A percentile compares a stretch with the other conserved stretches of the same genome.
These are phyloP conservation scores for Chytriomyces sp. DNA, from an alignment of 192 early-diverging fungal species.

Conservation along the genomic window DNA sequence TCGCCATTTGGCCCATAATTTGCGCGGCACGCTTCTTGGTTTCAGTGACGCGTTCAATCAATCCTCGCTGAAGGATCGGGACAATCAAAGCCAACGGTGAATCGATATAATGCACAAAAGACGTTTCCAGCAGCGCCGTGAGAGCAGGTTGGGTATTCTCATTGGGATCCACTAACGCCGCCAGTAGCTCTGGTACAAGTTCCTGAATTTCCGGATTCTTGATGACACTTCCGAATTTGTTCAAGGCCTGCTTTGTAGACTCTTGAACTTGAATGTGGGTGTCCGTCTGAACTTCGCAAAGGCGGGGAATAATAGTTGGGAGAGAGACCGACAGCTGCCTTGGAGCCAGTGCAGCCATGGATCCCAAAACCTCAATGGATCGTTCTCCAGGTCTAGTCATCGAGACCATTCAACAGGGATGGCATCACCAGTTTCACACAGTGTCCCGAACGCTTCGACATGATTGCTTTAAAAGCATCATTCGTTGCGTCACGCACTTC, in stretches of 20 bases:
- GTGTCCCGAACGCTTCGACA: slow-evolving; percentile 92
- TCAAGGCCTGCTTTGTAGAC: slow-evolving; percentile 82
- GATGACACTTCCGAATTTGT: slow-evolving; percentile 92
- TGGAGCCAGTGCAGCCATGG: slow-evolving; percentile 96
- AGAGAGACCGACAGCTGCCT: slow-evolving; percentile 90
- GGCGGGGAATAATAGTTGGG: slow-evolving; percentile 88
- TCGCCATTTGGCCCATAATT: slow-evolving; percentile 98
- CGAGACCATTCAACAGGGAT: slow-evolving; percentile 82
- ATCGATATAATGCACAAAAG: slow-evolving; percentile 99
- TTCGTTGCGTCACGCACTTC: slow-evolving; percentile 91
- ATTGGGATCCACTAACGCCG: slow-evolving; percentile 88
- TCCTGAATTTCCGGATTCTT: slow-evolving; percentile 97
- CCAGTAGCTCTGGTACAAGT: slow-evolving; percentile 84
- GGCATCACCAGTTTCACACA: slow-evolving; percentile 97
- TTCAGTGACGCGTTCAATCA: slow-evolving; percentile 85
- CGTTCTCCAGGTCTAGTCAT: slow-evolving; percentile 93
- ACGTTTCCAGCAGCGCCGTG: slow-evolving; percentile 83
- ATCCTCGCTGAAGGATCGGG: slow-evolving; percentile 91
- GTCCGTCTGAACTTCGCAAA: slow-evolving; percentile 91
- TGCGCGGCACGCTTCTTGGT: slow-evolving; percentile 95
- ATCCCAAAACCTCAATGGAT: slow-evolving; percentile 88
- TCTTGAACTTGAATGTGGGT: slow-evolving; percentile 90
- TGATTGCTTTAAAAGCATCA: slow-evolving; percentile 89
- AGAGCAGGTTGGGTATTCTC: slow-evolving; percentile 82
- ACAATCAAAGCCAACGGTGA: slow-evolving; percentile 94